These are phyloP conservation scores for Citeromyces hawaiiensis DNA, from an alignment of 1,139 yeast genomes.

Conservation along the genomic window DNA sequence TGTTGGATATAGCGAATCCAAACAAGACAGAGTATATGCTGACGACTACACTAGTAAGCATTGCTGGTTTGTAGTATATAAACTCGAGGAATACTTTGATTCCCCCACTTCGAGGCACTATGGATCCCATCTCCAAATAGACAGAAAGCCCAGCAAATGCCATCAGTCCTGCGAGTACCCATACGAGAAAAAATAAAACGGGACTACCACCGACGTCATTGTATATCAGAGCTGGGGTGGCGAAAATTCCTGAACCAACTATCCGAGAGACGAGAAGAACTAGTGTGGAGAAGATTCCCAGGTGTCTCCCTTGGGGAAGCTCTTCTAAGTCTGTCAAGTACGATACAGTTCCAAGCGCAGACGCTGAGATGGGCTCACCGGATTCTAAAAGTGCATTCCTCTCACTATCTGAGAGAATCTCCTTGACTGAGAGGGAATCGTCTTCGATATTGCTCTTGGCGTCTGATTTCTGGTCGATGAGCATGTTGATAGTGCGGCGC, in stretches of 20 bases:
- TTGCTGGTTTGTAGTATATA: conserved; percentile 44
- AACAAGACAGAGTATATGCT: conserved; percentile 43
- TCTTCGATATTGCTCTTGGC: not conserved
- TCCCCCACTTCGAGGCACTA: conserved; percentile 66
- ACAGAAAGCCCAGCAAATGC: conserved; percentile 57
- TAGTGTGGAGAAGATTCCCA: conserved; percentile 55
- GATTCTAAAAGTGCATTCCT: not conserved
- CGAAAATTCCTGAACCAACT: conserved; percentile 69
- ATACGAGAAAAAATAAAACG: conserved; percentile 39
- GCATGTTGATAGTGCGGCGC: not conserved
- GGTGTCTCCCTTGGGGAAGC: conserved; percentile 63
- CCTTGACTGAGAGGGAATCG: not conserved
- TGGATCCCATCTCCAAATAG: conserved; percentile 55
- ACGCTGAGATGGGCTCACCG: not conserved
- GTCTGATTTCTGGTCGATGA: not conserved
- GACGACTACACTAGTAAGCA: conserved; percentile 46
- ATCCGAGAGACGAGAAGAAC: conserved; percentile 54
- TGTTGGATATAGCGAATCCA: conserved; percentile 53
- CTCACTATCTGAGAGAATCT: not conserved
- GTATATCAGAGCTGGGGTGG: conserved; percentile 55
- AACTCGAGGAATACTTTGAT: conserved; percentile 58
- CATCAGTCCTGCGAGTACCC: conserved; percentile 47
- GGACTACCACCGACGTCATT: conserved; percentile 59
- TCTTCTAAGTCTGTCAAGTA: conserved; percentile 24
- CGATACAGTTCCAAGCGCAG: conserved; percentile 5